Evolutionary conservation across 768 basidiomycete species (phyloP).

Genomic region (Galerina sulciceps): DNA sequence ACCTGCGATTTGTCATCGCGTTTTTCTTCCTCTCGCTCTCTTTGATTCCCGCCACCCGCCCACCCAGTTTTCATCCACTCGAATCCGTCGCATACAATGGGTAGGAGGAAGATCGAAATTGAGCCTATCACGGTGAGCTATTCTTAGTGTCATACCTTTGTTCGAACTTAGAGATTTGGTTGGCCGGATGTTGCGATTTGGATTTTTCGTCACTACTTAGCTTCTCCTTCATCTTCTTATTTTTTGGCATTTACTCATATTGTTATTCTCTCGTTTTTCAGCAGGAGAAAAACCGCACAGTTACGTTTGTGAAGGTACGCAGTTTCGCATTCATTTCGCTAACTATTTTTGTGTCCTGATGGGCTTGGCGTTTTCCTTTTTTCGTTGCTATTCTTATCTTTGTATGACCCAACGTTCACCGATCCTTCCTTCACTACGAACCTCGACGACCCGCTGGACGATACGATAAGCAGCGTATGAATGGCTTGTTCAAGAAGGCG

Average conservation of each 20-base stretch:
- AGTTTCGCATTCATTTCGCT: constrained; percentile 1
- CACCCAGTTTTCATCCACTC: too few relatives aligned
- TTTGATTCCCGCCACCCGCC: too few relatives aligned
- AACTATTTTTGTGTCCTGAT: constrained; percentile 30
- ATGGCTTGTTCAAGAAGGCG: constrained; percentile 79
- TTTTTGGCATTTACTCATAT: neutral
- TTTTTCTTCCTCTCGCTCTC: too few relatives aligned
- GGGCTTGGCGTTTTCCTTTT: constrained; percentile 17
- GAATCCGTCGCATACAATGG: constrained; percentile 42
- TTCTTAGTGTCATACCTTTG: neutral
- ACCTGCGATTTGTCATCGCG: too few relatives aligned
- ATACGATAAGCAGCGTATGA: constrained; percentile 56
- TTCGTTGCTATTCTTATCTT: neutral
- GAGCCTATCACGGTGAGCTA: constrained; percentile 70
- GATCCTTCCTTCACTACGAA: too few relatives aligned
- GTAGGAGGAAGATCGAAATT: constrained; percentile 76
- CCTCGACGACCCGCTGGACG: too few relatives aligned
- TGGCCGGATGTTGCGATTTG: too few relatives aligned
- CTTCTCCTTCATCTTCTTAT: neutral
- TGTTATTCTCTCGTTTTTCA: constrained; percentile 24
- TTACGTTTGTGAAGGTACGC: constrained; percentile 73
- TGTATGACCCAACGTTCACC: neutral
- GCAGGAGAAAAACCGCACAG: constrained; percentile 78
- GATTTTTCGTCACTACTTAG: too few relatives aligned
- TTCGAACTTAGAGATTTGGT: neutral